Percentiles rank a stretch among this genome's conserved stretches.
These are phyloP conservation scores for Aspergillus alliaceus DNA, from an alignment of 2,329 filamentous ascomycete genomes.

Conservation along the genomic window DNA sequence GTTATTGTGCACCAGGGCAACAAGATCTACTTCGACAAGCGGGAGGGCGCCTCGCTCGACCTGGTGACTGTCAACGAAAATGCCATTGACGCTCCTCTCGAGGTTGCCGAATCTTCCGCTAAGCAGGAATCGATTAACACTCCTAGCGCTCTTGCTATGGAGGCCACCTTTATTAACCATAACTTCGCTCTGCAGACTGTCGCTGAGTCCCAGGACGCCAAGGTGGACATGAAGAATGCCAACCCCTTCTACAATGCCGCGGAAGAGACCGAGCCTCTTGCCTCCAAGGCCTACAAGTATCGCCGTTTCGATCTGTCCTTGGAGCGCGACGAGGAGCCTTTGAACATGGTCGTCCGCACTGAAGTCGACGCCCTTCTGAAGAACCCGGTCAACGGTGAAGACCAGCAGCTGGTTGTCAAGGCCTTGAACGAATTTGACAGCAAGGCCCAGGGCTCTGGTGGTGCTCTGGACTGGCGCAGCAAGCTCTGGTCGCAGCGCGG, in stretches of 20 bases:
- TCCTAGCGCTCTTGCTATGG: conserved; percentile 86
- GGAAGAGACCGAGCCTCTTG: conserved; percentile 89
- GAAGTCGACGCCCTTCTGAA: conserved; percentile 95
- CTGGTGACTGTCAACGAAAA: conserved; percentile 99
- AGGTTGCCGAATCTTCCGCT: conserved; percentile 67
- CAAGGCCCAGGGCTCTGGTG: conserved; percentile 93
- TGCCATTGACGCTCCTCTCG: conserved; percentile 88
- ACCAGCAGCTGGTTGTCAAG: conserved; percentile 89
- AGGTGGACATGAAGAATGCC: conserved; percentile 79
- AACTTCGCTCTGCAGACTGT: conserved; percentile 98
- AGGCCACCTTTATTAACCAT: conserved; percentile 99
- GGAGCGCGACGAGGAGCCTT: conserved; percentile 84
- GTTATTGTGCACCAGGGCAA: conserved; percentile 89
- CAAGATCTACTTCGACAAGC: conserved; percentile 99
- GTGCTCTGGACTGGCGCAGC: conserved; percentile 92
- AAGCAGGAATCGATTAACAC: conserved; percentile 95
- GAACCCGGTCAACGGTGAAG: conserved; percentile 87
- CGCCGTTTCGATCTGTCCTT: conserved; percentile 93
- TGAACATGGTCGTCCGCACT: conserved; percentile 89
- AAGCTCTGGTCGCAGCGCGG: conserved; percentile 94
- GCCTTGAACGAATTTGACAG: conserved; percentile 98
- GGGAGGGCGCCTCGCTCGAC: conserved; percentile 89
- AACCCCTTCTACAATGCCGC: conserved; percentile 97
- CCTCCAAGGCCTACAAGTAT: conserved; percentile 98
- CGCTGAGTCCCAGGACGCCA: conserved; percentile 72